A percentile compares a stretch with the other conserved stretches of the same genome.
Conservation (phyloP, 2,329 filamentous ascomycete genomes). For the Ascosphaera apis region DNA sequence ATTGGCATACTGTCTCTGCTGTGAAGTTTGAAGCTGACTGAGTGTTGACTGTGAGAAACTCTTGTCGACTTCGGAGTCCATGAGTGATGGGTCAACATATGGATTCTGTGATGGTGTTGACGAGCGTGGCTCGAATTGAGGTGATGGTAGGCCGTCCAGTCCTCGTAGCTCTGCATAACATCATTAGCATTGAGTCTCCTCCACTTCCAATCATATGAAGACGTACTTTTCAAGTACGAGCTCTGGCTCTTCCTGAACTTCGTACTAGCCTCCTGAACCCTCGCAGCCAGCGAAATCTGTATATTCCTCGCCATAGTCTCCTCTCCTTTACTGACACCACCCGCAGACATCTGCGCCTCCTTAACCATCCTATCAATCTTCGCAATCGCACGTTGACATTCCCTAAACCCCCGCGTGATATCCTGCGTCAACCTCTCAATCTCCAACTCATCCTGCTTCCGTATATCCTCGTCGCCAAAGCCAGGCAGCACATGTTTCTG, state of each 20-base stretch:
- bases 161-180: conserved; percentile 42
- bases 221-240: conserved; percentile 73
- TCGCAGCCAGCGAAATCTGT: conserved; percentile 67
- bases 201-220: too few species aligned
- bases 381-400: conserved; percentile 74
- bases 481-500: conserved; percentile 92
- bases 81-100: conserved; percentile 66
- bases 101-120: conserved; percentile 32
- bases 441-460: conserved; percentile 63
- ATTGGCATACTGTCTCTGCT: conserved; percentile 36
- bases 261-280: conserved; percentile 80
- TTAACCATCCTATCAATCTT: conserved; percentile 68
- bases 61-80: conserved; percentile 84
- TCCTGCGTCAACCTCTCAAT: conserved; percentile 80
- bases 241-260: conserved; percentile 94
- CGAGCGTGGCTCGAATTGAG: conserved; percentile 26
- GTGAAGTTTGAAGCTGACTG: conserved; percentile 46
- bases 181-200: too few species aligned
- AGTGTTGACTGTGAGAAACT: conserved; percentile 78
- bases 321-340: conserved; percentile 49
- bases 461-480: conserved; percentile 85
- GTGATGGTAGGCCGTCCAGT: conserved; percentile 38
- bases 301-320: conserved; percentile 94
- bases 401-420: conserved; percentile 72
- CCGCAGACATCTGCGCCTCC: conserved; percentile 48